Evolutionary conservation across 805 yeast genomes (phyloP), one percentile per base, ranked within the genome.

Genomic region (Kuraishia capsulata): DNA sequence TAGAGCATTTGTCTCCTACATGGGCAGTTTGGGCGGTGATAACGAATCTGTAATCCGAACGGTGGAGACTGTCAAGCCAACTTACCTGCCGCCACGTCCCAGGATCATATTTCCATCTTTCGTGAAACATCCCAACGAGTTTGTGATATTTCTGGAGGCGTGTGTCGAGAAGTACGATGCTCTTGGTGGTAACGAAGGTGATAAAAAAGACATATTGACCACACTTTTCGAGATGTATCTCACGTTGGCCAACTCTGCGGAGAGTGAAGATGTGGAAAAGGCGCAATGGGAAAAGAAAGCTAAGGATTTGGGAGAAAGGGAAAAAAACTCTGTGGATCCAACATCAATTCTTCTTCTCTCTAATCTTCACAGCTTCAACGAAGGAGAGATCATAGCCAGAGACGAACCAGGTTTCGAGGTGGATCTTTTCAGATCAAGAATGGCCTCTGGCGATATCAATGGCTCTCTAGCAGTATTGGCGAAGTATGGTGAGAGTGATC

Each of bases 41-140:
- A 4, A 5, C 5, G 38, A 37, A 10, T 47, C 44, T 26, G n/a
- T n/a, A n/a, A n/a, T n/a, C n/a, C n/a, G n/a, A n/a, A n/a, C n/a
- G n/a, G 48, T 39, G 21, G 42, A 40, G 8, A 31, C 18, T 37
- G 42, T n/a, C 23, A 67, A 52, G 29, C 81, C 89, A 13, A 83
- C 92, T 0, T 92, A 92, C 56, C 80, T 81, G 37, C 96, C 97
- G 2, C 98, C 98, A 3, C 71, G 79, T 37, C 97, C 97, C 5
- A 70, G 88, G 33, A 66, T 90, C 30, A 84, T 90, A 1, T 92
- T 87, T 53, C 79, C 90, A 2, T 78, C 94, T 1, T 92, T 92
- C 55, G 76, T 84, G n/a, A 74, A 80, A 46, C 86, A 83, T 53
- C 88, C 92, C 0, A 74, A 79, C 51, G 92, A 89, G 52, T 90